Conservation (phyloP, 1,284 basidiomycete genomes). For the Rhodotorula sp. region DNA sequence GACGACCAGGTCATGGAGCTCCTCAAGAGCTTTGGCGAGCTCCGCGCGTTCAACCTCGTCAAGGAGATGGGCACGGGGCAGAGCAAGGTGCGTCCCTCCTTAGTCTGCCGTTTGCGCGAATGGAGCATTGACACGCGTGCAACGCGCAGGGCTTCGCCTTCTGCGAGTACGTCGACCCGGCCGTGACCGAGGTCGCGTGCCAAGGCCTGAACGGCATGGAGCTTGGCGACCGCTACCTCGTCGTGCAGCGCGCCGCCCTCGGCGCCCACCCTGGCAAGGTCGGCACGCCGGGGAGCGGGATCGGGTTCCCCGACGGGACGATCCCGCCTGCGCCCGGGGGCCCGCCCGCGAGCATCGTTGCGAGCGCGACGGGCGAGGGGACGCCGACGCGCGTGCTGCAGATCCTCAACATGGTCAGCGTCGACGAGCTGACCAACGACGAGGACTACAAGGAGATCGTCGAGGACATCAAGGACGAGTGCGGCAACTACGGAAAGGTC, state of each 20-base stretch:
- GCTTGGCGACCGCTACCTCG: slow-evolving; percentile 91
- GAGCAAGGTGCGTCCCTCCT: slow-evolving; percentile 68
- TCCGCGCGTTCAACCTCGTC: slow-evolving; percentile 96
- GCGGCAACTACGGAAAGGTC: slow-evolving; percentile 75
- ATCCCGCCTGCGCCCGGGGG: slow-evolving; percentile 2
- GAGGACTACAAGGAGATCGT: slow-evolving; percentile 90
- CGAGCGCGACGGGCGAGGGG: slow-evolving; percentile 57
- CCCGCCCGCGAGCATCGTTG: slow-evolving; percentile 45
- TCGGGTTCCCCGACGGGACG: slow-evolving; percentile 22
- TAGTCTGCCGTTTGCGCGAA: not conserved
- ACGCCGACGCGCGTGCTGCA: slow-evolving; percentile 74
- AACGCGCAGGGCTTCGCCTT: slow-evolving; percentile 86
- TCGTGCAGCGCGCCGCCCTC: slow-evolving; percentile 94
- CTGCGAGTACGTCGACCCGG: slow-evolving; percentile 92
- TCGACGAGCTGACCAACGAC: slow-evolving; percentile 89
- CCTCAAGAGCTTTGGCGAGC: slow-evolving; percentile 93
- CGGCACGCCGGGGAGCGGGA: slow-evolving; percentile 59
- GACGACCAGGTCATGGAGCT: slow-evolving; percentile 98
- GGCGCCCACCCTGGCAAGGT: slow-evolving; percentile 57
- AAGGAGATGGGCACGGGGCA: slow-evolving; percentile 84
- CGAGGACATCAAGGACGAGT: slow-evolving; percentile 94
- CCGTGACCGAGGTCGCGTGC: slow-evolving; percentile 91
- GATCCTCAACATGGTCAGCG: slow-evolving; percentile 98
- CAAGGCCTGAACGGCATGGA: slow-evolving; percentile 97
- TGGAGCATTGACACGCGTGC: not conserved